These are phyloP conservation scores for Mortierella sp. DNA, from an alignment of 371 early-diverging fungal species.

Conservation along the genomic window DNA sequence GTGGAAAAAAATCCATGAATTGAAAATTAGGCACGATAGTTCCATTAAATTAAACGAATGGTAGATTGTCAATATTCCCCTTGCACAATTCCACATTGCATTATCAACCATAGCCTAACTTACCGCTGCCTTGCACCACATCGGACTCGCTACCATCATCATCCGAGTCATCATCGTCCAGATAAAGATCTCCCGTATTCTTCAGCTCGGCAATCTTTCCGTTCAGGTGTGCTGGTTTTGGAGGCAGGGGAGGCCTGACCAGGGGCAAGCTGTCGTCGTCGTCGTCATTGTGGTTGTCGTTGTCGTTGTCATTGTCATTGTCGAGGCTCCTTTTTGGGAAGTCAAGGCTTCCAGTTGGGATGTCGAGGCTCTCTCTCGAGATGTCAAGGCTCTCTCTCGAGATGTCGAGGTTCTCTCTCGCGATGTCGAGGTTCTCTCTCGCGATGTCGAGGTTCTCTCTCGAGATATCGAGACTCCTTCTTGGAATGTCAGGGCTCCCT, in stretches of 20 bases:
- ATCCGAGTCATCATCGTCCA: constrained; percentile 44
- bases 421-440: too few relatives aligned
- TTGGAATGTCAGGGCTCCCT: neutral
- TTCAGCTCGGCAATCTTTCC: constrained; percentile 34
- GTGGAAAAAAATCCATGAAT: constrained; percentile 19
- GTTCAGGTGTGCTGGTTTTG: constrained; percentile 50
- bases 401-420: too few relatives aligned
- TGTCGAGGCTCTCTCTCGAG: neutral
- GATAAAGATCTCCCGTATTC: constrained; percentile 25
- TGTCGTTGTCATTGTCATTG: too few relatives aligned
- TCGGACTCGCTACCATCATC: constrained; percentile 41
- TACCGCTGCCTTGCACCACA: constrained; percentile 20
- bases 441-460: too few relatives aligned
- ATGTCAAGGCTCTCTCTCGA: too few relatives aligned
- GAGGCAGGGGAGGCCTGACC: constrained; percentile 49
- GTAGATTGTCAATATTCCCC: neutral
- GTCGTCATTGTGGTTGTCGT: too few relatives aligned
- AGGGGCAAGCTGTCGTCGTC: constrained; percentile 17
- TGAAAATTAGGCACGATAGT: neutral
- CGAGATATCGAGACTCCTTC: too few relatives aligned
- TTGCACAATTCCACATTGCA: too few relatives aligned
- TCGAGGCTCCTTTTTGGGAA: too few relatives aligned
- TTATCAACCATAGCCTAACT: neutral
- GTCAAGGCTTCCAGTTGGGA: neutral
- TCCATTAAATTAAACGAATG: neutral